phyloP scores from a whole-genome alignment of 2,329 filamentous ascomycete genomes.

The Neofusicoccum parvum region DNA sequence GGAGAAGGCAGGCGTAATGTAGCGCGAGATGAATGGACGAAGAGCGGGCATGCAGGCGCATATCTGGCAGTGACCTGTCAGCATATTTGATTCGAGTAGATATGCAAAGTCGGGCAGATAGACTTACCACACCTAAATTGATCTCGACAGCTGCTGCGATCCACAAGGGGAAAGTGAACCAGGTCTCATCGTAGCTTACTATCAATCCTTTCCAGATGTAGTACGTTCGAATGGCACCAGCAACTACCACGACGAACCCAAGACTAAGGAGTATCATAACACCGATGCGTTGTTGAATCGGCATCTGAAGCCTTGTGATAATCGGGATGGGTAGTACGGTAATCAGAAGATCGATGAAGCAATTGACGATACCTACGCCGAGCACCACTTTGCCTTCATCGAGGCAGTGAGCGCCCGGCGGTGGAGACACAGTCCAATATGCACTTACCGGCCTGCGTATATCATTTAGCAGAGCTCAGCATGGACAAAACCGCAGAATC shows the following conservation, averaged over 20 bases:
- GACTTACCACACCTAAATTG: conserved; percentile 48
- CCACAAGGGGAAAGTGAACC: conserved; percentile 50
- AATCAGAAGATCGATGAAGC: conserved; percentile 45
- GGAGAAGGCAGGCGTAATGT: conserved; percentile 3
- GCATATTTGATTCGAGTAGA: background rate
- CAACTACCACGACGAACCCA: conserved; percentile 46
- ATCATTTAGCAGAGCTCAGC: background rate
- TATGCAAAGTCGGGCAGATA: background rate
- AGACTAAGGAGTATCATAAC: conserved; percentile 44
- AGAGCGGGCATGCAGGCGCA: conserved; percentile 42
- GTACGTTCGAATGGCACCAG: conserved; percentile 47
- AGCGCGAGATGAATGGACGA: conserved; percentile 30
- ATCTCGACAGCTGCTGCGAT: conserved; percentile 51
- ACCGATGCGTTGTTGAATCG: conserved; percentile 42
- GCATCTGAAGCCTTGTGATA: conserved; percentile 47
- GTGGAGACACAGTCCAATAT: conserved; percentile 45
- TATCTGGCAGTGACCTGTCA: conserved; percentile 27
- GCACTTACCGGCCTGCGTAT: conserved; percentile 37
- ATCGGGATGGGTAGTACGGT: conserved; percentile 49
- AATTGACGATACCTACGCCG: conserved; percentile 46
- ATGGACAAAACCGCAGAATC: background rate
- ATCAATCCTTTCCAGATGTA: conserved; percentile 47
- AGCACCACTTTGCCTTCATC: conserved; percentile 46
- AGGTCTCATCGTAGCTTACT: conserved; percentile 46
- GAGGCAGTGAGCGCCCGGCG: conserved; percentile 38